Evolutionary conservation across 495 filamentous ascomycete species (phyloP), one percentile per base, ranked within the genome.

Genomic region (Hypoxylon lenormandii): DNA sequence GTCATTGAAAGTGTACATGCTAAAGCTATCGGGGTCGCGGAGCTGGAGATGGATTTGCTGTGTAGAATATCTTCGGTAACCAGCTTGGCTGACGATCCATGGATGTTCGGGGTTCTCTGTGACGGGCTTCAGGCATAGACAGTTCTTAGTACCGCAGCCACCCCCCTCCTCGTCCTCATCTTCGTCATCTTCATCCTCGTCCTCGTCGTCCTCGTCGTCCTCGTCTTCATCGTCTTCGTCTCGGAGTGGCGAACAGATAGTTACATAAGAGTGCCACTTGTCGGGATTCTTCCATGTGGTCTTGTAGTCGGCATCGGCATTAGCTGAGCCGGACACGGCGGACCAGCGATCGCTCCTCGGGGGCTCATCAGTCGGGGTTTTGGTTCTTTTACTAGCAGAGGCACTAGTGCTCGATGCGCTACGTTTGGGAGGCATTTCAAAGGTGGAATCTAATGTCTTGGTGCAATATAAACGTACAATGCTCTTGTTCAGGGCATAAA

Each of bases 51-150:
- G 70, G 38, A 51, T 64, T 21, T 19, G 64, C 48, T 71, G 69
- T 4, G 36, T 62, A 19, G 16, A 26, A 64, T 70, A 76, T 60
- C 72, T 78, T 23, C 16, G 22, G 40, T 68, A 68, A 23, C 78
- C 80, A 1, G 81, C 79, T 19, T 57, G 58, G 22, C 72, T 80
- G 55, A 83, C 19, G 26, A 76, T 57, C 72, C 74, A 84, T 0
- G 76, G 69, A 46, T 83, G 79, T 6, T 80, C 77, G 0, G 81
- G 80, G 45, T 84, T 77, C 12, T 78, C 77, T 5, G 60, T 18
- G 2, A 69, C 70, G 5, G 70, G 74, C 57, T 79, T 80, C 38
- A 71, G 56, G 72, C 82, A 84, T 12, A 80, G 16, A 64, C 82
- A 84, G 10, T 47, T 51, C 21, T 67, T 75, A 45, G 70, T 63